Evolutionary conservation across 768 basidiomycete genomes (phyloP).

Genomic region (Thelephora ganbajun): DNA sequence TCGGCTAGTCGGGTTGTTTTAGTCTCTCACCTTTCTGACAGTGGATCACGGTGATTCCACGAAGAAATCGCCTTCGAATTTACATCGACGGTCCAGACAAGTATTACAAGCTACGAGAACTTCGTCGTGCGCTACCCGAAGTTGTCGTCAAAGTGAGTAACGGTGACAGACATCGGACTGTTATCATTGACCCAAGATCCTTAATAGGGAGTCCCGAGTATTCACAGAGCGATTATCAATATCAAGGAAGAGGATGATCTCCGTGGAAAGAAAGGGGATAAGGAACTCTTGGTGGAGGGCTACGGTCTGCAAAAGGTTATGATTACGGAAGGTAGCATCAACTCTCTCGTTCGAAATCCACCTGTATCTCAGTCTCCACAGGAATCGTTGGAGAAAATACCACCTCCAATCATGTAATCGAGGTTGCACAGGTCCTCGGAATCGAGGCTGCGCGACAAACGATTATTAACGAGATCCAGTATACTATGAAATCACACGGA

Average conservation of each 20-base stretch:
- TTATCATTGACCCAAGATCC: not conserved
- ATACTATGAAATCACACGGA: constrained; percentile 93
- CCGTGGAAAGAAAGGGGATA: constrained; percentile 73
- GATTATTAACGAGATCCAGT: constrained; percentile 94
- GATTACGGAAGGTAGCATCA: constrained; percentile 73
- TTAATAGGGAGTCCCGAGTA: constrained; percentile 64
- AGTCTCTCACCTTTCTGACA: constrained; percentile 13
- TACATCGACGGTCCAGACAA: constrained; percentile 70
- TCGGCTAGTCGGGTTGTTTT: not conserved
- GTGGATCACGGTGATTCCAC: constrained; percentile 67
- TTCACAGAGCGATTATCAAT: constrained; percentile 90
- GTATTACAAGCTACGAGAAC: constrained; percentile 70
- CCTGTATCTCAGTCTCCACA: constrained; percentile 16
- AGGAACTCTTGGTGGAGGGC: constrained; percentile 91
- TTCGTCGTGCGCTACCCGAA: constrained; percentile 71
- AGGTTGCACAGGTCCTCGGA: constrained; percentile 88
- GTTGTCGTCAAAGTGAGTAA: constrained; percentile 79
- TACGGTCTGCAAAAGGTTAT: constrained; percentile 95
- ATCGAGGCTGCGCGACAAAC: constrained; percentile 92
- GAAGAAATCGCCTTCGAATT: constrained; percentile 62
- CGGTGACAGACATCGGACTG: not conserved
- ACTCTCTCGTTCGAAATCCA: not conserved
- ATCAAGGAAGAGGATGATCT: constrained; percentile 80
- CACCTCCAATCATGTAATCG: constrained; percentile 94
- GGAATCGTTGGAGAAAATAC: constrained; percentile 90